phyloP scores from a whole-genome alignment of 1,139 yeast genomes.

The Zhuliangozyma blackwelliae region DNA sequence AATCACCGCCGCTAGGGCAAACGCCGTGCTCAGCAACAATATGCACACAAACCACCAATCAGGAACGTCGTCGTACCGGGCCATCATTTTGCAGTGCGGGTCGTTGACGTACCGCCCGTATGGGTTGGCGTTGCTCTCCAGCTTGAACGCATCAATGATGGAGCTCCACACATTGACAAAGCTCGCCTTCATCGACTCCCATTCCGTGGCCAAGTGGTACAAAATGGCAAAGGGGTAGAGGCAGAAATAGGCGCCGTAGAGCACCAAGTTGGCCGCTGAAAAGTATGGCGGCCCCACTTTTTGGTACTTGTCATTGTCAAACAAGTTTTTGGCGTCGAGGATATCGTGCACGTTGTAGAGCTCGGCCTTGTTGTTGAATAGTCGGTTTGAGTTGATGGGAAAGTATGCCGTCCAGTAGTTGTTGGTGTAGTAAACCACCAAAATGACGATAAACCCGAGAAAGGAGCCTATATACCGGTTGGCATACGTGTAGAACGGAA shows the following conservation, averaged over 20 bases:
- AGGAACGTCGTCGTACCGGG: conserved; percentile 36
- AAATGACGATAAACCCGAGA: conserved; percentile 28
- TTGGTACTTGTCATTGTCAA: conserved; percentile 28
- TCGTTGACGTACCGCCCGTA: conserved; percentile 24
- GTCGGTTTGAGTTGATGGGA: conserved; percentile 36
- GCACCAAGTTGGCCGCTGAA: conserved; percentile 38
- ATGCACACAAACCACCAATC: conserved; percentile 37
- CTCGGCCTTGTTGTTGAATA: conserved; percentile 32
- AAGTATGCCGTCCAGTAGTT: conserved; percentile 38
- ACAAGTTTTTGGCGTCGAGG: conserved; percentile 25
- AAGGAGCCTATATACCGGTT: conserved; percentile 34
- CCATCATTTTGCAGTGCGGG: conserved; percentile 41
- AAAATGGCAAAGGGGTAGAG: conserved; percentile 41
- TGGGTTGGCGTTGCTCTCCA: not conserved
- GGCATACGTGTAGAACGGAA: conserved; percentile 37
- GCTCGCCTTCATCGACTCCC: conserved; percentile 42
- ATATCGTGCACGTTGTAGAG: conserved; percentile 32
- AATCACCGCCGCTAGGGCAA: conserved; percentile 28
- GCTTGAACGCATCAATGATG: conserved; percentile 23
- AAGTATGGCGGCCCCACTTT: conserved; percentile 42
- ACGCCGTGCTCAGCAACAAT: conserved; percentile 23
- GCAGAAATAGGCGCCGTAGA: conserved; percentile 40
- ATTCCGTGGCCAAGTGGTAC: conserved; percentile 31
- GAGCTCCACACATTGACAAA: conserved; percentile 34
- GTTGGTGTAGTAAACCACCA: conserved; percentile 32